Evolutionary conservation across 169 alveolate species (phyloP).

Genomic region (Eimeria maxima): DNA sequence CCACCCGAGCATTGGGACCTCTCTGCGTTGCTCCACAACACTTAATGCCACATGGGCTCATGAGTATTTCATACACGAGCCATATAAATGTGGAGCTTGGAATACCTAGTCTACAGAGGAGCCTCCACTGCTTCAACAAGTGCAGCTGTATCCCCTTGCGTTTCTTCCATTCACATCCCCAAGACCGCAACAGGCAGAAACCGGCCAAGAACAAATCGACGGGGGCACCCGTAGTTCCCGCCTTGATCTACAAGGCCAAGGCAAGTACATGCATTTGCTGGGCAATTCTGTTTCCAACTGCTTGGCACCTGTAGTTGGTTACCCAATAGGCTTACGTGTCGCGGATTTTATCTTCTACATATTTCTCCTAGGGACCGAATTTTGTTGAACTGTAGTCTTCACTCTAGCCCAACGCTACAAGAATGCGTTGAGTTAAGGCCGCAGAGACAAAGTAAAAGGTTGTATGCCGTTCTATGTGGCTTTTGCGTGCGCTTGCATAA

Average conservation of each 20-base stretch:
- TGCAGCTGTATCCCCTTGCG: background rate
- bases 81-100: background rate
- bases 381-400: no score
- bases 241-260: constrained; percentile 41
- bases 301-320: background rate
- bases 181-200: background rate
- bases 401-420: background rate
- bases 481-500: background rate
- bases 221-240: background rate
- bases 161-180: background rate
- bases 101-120: background rate
- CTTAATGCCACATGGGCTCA: no score
- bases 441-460: background rate
- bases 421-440: background rate
- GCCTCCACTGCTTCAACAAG: background rate
- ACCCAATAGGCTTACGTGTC: background rate
- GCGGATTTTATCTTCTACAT: background rate
- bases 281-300: background rate
- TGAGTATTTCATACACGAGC: background rate
- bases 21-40: background rate
- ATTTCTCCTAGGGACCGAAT: background rate
- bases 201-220: background rate
- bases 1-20: background rate
- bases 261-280: background rate
- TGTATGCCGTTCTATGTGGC: background rate